Percentiles rank a stretch among this genome's conserved stretches.
These are phyloP conservation scores for Cladosporium sp. DNA, from an alignment of 2,329 filamentous ascomycete species.

Conservation along the genomic window DNA sequence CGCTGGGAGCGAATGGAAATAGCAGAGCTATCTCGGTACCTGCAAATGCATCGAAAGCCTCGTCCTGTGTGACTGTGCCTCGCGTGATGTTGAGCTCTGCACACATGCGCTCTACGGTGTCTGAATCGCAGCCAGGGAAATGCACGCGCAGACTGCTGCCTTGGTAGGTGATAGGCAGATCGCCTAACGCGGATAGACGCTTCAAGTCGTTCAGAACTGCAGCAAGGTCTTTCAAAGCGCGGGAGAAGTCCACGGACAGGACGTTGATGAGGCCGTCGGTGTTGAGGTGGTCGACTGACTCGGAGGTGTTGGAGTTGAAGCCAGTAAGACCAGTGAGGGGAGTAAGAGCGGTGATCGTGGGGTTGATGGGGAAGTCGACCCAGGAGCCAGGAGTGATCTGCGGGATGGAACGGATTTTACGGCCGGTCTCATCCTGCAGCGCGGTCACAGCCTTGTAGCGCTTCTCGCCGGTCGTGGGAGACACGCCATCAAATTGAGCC, in stretches of 20 bases:
- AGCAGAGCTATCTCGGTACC: conserved; percentile 74
- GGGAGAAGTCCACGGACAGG: conserved; percentile 83
- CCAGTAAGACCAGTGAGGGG: conserved; percentile 64
- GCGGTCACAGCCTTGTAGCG: conserved; percentile 76
- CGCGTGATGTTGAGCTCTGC: conserved; percentile 82
- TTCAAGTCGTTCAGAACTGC: conserved; percentile 79
- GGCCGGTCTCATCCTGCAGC: conserved; percentile 71
- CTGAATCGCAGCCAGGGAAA: conserved; percentile 86
- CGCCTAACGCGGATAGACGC: conserved; percentile 73
- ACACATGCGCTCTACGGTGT: conserved; percentile 79
- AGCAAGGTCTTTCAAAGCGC: conserved; percentile 80
- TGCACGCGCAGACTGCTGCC: conserved; percentile 73
- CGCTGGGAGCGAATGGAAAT: conserved; percentile 81
- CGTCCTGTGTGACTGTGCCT: conserved; percentile 77
- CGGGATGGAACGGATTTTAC: conserved; percentile 64
- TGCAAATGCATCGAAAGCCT: conserved; percentile 67
- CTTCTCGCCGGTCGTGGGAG: conserved; percentile 69
- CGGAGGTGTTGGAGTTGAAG: conserved; percentile 45
- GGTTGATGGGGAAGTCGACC: conserved; percentile 85
- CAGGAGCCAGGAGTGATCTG: conserved; percentile 70
- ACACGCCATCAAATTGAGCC: conserved; percentile 79
- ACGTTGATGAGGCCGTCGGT: conserved; percentile 81
- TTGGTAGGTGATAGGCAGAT: conserved; percentile 77
- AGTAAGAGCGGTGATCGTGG: conserved; percentile 85
- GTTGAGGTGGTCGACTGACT: conserved; percentile 66